Evolutionary conservation across 1,139 yeast species (phyloP).

Genomic region (Magnusiomyces fungicola): DNA sequence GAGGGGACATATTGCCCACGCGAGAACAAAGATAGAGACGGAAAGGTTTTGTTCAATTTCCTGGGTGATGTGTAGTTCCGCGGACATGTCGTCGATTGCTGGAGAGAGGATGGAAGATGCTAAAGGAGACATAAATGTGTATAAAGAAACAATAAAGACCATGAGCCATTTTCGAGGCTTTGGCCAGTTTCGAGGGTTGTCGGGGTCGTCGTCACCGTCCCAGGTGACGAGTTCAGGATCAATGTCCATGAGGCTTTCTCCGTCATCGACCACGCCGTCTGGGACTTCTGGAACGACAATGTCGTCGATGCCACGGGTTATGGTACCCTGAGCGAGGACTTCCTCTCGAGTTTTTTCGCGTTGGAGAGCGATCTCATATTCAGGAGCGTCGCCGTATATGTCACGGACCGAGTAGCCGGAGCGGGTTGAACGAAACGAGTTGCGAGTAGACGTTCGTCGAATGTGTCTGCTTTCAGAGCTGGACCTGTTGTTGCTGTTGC

Average conservation of each 20-base stretch:
- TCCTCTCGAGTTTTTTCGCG: constrained; percentile 6
- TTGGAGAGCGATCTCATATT: constrained; percentile 6
- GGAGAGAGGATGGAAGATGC: constrained; percentile 51
- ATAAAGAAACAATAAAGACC: constrained; percentile 43
- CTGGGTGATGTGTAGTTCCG: constrained; percentile 40
- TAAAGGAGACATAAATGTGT: constrained; percentile 43
- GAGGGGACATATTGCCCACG: constrained; percentile 67
- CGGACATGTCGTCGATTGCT: constrained; percentile 43
- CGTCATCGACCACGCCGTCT: constrained; percentile 27
- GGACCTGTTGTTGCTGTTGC: background rate
- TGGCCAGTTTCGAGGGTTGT: constrained; percentile 41
- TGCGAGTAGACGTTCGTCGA: background rate
- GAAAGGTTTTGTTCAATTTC: constrained; percentile 45
- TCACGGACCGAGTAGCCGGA: constrained; percentile 6
- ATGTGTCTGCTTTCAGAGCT: background rate
- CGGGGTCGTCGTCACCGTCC: constrained; percentile 44
- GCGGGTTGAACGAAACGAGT: background rate
- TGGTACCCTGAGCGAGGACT: background rate
- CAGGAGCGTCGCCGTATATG: constrained; percentile 12
- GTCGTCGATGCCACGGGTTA: constrained; percentile 11
- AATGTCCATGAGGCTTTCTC: constrained; percentile 42
- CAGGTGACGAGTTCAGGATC: constrained; percentile 57
- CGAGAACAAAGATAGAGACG: constrained; percentile 55
- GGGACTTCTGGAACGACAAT: constrained; percentile 9
- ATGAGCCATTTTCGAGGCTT: constrained; percentile 44